Percentiles rank a stretch among this genome's conserved stretches.
phyloP scores from a whole-genome alignment of 169 alveolate genomes.

The Plasmodium coatneyi region DNA sequence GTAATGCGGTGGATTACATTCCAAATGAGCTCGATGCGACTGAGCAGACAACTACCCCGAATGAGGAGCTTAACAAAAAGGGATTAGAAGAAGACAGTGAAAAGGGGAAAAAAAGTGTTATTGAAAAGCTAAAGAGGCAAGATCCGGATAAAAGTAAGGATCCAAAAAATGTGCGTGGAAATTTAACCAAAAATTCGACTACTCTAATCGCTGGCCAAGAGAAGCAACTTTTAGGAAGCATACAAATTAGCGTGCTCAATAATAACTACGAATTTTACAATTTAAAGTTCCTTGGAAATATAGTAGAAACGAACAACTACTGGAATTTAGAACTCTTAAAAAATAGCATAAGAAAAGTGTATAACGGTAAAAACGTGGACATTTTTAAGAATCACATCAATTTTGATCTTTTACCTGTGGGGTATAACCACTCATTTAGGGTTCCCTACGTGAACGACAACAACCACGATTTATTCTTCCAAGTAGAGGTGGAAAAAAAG shows the following conservation, averaged over 20 bases:
- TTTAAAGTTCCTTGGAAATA: constrained; percentile 64
- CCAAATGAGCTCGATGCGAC: neutral
- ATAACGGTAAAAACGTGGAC: constrained; percentile 13
- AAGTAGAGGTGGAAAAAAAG: constrained; percentile 63
- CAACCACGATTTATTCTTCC: constrained; percentile 37
- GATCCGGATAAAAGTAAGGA: neutral
- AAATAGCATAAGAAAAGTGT: constrained; percentile 15
- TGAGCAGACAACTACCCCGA: neutral
- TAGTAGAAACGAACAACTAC: constrained; percentile 43
- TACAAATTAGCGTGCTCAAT: constrained; percentile 41
- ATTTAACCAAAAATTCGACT: neutral
- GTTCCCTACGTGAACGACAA: constrained; percentile 46
- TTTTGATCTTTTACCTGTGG: constrained; percentile 65
- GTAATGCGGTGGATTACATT: neutral
- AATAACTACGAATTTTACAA: constrained; percentile 67
- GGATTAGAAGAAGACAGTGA: neutral
- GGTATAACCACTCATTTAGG: constrained; percentile 43
- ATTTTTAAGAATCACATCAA: constrained; percentile 65
- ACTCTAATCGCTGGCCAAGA: neutral
- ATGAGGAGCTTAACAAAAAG: neutral
- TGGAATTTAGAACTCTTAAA: constrained; percentile 69
- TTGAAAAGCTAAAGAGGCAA: neutral
- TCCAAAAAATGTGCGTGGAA: neutral
- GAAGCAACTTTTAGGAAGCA: constrained; percentile 36
- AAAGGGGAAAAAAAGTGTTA: neutral